phyloP scores from a whole-genome alignment of 2,329 filamentous ascomycete species.

The Phyllachora maydis region DNA sequence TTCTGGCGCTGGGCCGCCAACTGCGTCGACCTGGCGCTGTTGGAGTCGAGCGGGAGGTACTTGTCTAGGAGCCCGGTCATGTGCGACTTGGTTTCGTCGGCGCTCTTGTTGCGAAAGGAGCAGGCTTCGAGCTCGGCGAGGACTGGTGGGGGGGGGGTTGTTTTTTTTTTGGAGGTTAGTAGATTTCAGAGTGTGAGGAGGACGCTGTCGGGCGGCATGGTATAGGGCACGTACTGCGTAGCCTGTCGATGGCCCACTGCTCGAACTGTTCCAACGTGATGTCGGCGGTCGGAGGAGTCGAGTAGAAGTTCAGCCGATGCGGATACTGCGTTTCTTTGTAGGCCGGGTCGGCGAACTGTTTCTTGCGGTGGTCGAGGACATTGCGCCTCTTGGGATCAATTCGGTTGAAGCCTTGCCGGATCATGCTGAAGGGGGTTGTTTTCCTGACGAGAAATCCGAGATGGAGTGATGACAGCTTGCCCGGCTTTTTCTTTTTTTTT shows the following conservation, averaged over 20 bases:
- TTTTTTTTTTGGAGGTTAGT: no score
- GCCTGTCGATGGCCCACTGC: conserved; percentile 88
- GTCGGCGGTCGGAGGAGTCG: conserved; percentile 70
- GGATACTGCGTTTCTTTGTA: conserved; percentile 67
- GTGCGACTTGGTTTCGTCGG: conserved; percentile 62
- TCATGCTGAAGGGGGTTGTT: no score
- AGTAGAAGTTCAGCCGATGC: conserved; percentile 82
- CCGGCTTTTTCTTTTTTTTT: no score
- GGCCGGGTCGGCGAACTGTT: conserved; percentile 60
- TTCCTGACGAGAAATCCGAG: no score
- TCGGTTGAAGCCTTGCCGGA: conserved; percentile 28
- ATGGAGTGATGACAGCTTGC: no score
- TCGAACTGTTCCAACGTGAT: conserved; percentile 96
- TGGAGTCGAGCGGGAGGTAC: conserved; percentile 61
- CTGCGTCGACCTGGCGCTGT: conserved; percentile 38
- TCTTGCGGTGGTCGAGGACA: conserved; percentile 60
- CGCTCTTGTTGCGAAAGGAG: conserved; percentile 76
- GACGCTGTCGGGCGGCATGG: not conserved
- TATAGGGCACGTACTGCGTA: conserved; percentile 39
- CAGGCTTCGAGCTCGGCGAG: conserved; percentile 83
- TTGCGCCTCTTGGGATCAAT: conserved; percentile 54
- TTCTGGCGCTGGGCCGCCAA: conserved; percentile 63
- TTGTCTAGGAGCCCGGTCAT: conserved; percentile 79
- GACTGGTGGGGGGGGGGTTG: no score
- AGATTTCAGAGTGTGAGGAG: not conserved